Conservation (phyloP, 192 early-diverging fungal species). For the Backusella macrospora region DNA sequence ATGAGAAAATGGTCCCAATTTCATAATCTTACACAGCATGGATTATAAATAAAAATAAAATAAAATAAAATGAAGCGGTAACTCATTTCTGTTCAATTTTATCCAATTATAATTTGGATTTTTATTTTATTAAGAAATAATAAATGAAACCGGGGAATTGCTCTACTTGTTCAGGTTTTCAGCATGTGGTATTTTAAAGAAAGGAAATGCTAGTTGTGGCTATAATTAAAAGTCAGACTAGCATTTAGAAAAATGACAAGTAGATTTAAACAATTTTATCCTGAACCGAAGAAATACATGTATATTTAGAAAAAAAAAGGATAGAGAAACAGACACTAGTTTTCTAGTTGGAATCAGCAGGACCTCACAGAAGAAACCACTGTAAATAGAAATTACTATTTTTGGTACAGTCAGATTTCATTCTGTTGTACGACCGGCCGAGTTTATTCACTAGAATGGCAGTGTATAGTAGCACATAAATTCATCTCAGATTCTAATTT, state of each 20-base stretch:
- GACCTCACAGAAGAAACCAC: conserved; percentile 7
- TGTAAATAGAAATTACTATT: conserved; percentile 11
- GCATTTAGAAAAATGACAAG: neutral
- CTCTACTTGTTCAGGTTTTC: neutral
- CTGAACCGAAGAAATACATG: neutral
- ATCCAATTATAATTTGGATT: no score
- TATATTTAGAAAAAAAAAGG: conserved; percentile 7
- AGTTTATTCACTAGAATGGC: neutral
- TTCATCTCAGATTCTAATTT: conserved; percentile 5
- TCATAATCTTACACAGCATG: no score
- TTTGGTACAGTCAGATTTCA: neutral
- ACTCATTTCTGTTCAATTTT: no score
- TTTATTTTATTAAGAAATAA: no score
- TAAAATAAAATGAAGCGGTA: no score
- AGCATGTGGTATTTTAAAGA: neutral
- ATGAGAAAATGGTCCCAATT: no score
- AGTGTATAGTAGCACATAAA: neutral
- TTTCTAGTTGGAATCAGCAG: neutral
- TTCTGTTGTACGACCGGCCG: neutral
- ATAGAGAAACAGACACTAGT: conserved; percentile 2
- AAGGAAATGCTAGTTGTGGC: neutral
- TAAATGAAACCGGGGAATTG: no score
- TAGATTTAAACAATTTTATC: neutral
- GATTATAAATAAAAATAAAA: no score
- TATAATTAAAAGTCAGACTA: neutral